Evolutionary conservation across 257 asterid genomes (phyloP), one percentile per base, ranked within the genome.

Genomic region (Solanum gracilifrons): DNA sequence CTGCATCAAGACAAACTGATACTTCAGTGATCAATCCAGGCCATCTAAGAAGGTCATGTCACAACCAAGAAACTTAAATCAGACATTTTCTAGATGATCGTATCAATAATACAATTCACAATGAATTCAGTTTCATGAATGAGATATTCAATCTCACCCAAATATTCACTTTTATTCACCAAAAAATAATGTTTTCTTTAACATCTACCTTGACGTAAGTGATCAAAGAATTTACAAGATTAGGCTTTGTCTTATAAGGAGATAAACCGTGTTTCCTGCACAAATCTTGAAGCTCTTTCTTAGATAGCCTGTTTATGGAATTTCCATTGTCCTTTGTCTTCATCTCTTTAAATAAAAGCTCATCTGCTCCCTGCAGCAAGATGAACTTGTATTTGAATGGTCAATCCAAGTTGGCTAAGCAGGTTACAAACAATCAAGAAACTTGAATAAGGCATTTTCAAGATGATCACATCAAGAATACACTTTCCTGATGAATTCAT

Each of bases 241-340:
- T 64, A 66, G 86, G 86, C 74, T 80, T 80, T 62, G 86, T 64
- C 82, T 68, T 87, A 13, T n/a, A 68, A 80, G 89, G 89, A 87
- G 87, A 87, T 85, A 82, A 71, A 15, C 60, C 86, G 20, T 82
- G 80, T 83, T 80, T 83, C 87, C 82, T 66, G 68, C 87, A 87
- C 72, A 87, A 46, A 79, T 68, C 86, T 35, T 87, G 83, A 46
- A 68, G 87, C 73, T 82, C 75, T 77, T 87, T 77, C 86, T 87
- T 87, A 18, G 87, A 41, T 32, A 39, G 87, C 64, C 60, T 66
- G 80, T 58, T 6, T 66, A 85, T 18, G 64, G 64, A 36, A 60
- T 85, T 68, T 66, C 21, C 87, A 85, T 18, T 25, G 36, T 39
- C 87, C 43, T 66, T 85, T 85, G 32, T 18, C 29, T 66, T 68